Evolutionary conservation across 306 rosid genomes (phyloP), one percentile per base, ranked within the genome.

Genomic region (Clitoria ternatea): DNA sequence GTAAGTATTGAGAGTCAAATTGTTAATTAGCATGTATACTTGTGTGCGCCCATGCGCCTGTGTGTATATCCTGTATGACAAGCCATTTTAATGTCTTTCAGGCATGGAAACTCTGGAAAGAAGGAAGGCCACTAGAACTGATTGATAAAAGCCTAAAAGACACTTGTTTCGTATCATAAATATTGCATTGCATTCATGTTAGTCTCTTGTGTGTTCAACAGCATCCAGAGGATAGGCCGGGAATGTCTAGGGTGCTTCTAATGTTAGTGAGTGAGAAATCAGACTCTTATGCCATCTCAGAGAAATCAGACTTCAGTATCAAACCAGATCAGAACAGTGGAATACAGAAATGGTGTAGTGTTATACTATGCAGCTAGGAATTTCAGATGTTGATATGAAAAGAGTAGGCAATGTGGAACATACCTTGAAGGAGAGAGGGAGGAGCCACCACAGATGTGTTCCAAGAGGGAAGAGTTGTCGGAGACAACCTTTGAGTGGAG

Each of bases 101-200:
- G 96, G 92, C 89, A 18, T 87, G 90, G 89, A 82, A 59, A 70
- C 56, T 83, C 1, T 89, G 87, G 90, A 85, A 82, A 27, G 86
- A 82, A 72, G 92, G 82, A 2, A 76, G 61, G 40, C 74, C 80
- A 15, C 13, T 74, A 60, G 88, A 87, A 32, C 49, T 89, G 27
- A 23, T 87, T 19, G 88, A 89, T 35, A 55, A 77, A 61, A 66
- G 42, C 71, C 3, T 89, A 0, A 72, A 37, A 26, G 77, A 75
- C 4, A 64, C 88, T 0, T 18, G 33, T 69, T 17, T 11, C 2
- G 14, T 20, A 3, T 73, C 87, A 23, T 62, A 87, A 13, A 79
- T 82, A 7, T 22, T 89, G 64, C 86, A 77, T 10, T 85, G 86
- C 75, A 59, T 89, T 62, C 92, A 83, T 62, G 69, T 87, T n/a